These are phyloP conservation scores for Diaporthe sp. DNA, from an alignment of 2,329 filamentous ascomycete genomes.

Conservation along the genomic window DNA sequence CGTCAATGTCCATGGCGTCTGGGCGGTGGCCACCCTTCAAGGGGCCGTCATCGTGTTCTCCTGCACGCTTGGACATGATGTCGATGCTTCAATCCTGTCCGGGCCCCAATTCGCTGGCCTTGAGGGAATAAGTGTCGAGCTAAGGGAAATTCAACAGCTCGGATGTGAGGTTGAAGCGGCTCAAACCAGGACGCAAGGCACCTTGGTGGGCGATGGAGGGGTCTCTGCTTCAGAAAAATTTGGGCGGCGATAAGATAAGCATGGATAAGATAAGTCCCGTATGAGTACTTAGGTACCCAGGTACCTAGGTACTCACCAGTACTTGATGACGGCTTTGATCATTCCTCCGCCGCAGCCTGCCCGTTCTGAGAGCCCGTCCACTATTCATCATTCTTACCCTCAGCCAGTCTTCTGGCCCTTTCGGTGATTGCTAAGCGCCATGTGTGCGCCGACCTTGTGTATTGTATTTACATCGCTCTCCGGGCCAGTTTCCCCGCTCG, in stretches of 20 bases:
- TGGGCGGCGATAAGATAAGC: slow-evolving; percentile 32
- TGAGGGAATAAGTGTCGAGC: background rate
- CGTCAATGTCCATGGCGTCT: slow-evolving; percentile 76
- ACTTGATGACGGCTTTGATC: too few species aligned
- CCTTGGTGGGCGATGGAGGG: background rate
- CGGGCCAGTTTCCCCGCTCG: too few species aligned
- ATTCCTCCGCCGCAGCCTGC: too few species aligned
- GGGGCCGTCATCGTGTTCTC: slow-evolving; percentile 64
- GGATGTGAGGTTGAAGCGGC: background rate
- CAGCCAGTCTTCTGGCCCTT: too few species aligned
- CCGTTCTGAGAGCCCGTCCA: too few species aligned
- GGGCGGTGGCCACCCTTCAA: slow-evolving; percentile 74
- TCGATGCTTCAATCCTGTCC: background rate
- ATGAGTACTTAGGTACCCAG: background rate
- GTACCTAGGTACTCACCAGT: background rate
- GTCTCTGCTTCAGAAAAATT: background rate
- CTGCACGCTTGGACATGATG: slow-evolving; percentile 73
- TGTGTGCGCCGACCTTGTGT: too few species aligned
- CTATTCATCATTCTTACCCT: too few species aligned
- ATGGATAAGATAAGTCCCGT: background rate
- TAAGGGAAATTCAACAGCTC: background rate
- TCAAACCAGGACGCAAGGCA: background rate
- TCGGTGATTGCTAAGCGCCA: too few species aligned
- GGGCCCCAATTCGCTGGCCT: too few species aligned
- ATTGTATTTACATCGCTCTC: too few species aligned